Evolutionary conservation across 805 yeast species (phyloP).

Genomic region (Priceomyces medius): DNA sequence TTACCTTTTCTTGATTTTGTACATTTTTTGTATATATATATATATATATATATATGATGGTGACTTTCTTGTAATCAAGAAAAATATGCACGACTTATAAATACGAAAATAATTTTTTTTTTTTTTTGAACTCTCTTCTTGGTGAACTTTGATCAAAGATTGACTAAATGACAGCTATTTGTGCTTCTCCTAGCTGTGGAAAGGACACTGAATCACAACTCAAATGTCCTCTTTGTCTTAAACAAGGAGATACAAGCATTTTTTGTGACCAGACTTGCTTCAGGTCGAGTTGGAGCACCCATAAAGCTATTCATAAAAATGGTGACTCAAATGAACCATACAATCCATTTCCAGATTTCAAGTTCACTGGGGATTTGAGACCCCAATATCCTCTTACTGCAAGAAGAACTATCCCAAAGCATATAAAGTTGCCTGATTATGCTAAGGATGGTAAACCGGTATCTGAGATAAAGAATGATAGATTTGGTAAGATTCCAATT

Average conservation of each 20-base stretch:
- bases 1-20: too few species aligned
- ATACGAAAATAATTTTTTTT: not conserved
- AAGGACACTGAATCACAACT: constrained; percentile 70
- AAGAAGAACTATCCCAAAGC: constrained; percentile 67
- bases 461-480: constrained; percentile 70
- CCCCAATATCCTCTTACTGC: constrained; percentile 82
- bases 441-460: constrained; percentile 77
- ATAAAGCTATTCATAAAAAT: constrained; percentile 67
- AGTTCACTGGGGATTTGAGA: constrained; percentile 70
- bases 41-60: not conserved
- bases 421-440: constrained; percentile 78
- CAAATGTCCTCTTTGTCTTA: constrained; percentile 91
- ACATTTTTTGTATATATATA: not conserved
- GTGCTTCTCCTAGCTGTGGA: constrained; percentile 84
- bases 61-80: too few species aligned
- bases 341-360: constrained; percentile 83
- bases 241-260: constrained; percentile 56
- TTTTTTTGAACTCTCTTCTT: not conserved
- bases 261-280: constrained; percentile 89
- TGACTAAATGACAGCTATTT: constrained; percentile 29
- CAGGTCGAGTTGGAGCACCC: constrained; percentile 66
- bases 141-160: not conserved
- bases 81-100: constrained; percentile 1
- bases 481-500: constrained; percentile 63
- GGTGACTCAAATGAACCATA: constrained; percentile 53